A percentile compares a stretch with the other conserved stretches of the same genome.
phyloP scores from a whole-genome alignment of 306 rosid species.

The Cajanus cajan region DNA sequence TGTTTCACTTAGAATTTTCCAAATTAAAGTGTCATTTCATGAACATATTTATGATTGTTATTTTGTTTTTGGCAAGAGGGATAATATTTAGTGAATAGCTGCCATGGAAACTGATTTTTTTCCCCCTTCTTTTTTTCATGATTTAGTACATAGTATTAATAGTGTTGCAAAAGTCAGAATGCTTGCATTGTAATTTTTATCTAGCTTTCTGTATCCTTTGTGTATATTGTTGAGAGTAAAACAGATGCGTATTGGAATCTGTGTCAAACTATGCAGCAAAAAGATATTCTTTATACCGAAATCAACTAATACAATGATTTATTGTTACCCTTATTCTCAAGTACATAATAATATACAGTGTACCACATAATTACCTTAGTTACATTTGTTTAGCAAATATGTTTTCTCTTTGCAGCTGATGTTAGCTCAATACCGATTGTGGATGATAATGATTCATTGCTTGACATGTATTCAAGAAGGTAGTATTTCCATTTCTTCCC shows the following conservation, averaged over 20 bases:
- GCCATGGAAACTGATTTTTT: not conserved
- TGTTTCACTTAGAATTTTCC: not conserved
- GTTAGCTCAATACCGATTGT: conserved; percentile 88
- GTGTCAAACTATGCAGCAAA: not conserved
- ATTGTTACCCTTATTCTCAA: not conserved
- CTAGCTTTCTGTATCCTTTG: conserved; percentile 27
- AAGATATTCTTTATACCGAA: not conserved
- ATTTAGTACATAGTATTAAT: not conserved
- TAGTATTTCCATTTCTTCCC: conserved; percentile 21
- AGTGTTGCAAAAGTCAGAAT: conserved; percentile 16
- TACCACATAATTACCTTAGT: not conserved
- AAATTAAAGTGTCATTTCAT: conserved; percentile 21
- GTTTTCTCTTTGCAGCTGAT: conserved; percentile 56
- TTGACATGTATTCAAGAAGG: conserved; percentile 84
- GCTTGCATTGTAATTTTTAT: conserved; percentile 10
- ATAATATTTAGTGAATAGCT: conserved; percentile 1
- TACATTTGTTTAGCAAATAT: not conserved
- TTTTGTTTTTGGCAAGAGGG: not conserved
- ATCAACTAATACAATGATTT: not conserved
- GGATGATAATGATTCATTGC: conserved; percentile 70
- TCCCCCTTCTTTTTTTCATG: not conserved
- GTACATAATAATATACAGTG: not conserved
- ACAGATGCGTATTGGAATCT: not conserved
- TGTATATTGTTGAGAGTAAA: not conserved
- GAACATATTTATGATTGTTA: not conserved